Conservation (phyloP, 192 early-diverging fungal genomes). For the Coemansia sp. region DNA sequence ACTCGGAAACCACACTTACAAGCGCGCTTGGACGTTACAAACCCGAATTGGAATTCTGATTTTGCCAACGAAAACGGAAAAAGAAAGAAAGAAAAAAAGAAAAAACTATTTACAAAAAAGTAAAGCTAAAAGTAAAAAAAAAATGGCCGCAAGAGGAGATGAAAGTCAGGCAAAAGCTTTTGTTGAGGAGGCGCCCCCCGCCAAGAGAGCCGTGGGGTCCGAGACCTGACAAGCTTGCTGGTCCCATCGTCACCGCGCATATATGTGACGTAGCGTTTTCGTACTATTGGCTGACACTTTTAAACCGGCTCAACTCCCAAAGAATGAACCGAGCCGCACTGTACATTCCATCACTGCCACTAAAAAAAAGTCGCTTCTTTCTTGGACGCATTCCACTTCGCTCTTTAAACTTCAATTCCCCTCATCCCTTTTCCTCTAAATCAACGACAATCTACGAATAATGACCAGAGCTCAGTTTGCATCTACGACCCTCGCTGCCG, state of each 20-base stretch:
- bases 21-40: neutral
- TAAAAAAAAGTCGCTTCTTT: neutral
- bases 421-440: neutral
- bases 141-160: neutral
- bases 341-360: neutral
- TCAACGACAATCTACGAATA: slow-evolving; percentile 2
- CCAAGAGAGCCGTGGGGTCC: neutral
- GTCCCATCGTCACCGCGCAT: slow-evolving; percentile 3
- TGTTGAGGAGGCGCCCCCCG: neutral
- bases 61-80: neutral
- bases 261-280: neutral
- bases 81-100: neutral
- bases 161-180: neutral
- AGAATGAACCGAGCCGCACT: neutral
- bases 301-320: neutral
- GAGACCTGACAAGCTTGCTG: neutral
- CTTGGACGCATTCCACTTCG: neutral
- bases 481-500: slow-evolving; percentile 16
- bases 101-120: neutral
- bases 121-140: neutral
- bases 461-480: slow-evolving; percentile 43
- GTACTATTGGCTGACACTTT: neutral
- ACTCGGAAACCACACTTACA: slow-evolving; percentile 1
- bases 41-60: neutral
- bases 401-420: neutral